A percentile compares a stretch with the other conserved stretches of the same genome.
Conservation (phyloP, 1,284 basidiomycete genomes). For the Ganoderma resinaceum region DNA sequence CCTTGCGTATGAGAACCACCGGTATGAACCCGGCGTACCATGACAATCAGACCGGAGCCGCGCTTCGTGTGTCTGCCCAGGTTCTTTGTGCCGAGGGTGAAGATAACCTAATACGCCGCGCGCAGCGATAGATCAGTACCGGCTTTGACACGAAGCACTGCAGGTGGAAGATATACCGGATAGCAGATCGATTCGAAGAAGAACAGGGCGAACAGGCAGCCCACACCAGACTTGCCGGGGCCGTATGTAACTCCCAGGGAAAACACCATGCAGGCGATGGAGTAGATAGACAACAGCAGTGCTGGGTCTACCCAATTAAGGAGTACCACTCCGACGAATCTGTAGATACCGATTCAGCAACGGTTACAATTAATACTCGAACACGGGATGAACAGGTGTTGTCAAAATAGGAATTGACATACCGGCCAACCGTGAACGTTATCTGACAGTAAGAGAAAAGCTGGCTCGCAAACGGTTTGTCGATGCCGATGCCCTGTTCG, state of each 20-base stretch:
- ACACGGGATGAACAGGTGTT: not conserved
- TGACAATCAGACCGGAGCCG: conserved; percentile 75
- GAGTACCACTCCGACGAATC: conserved; percentile 69
- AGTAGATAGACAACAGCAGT: conserved; percentile 64
- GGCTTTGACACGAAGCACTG: conserved; percentile 2
- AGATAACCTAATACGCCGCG: conserved; percentile 57
- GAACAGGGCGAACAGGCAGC: conserved; percentile 73
- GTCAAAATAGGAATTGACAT: conserved; percentile 27
- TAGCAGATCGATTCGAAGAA: conserved; percentile 83
- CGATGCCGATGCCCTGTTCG: conserved; percentile 68
- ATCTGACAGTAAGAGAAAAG: conserved; percentile 79
- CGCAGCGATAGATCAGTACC: not conserved
- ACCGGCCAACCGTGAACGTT: conserved; percentile 75
- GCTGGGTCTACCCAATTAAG: conserved; percentile 72
- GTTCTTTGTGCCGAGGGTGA: conserved; percentile 75
- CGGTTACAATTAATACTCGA: not conserved
- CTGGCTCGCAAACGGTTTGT: conserved; percentile 59
- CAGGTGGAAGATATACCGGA: conserved; percentile 49
- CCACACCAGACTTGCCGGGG: conserved; percentile 63
- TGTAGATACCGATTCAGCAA: conserved; percentile 29
- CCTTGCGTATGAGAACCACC: conserved; percentile 1
- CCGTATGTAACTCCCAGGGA: conserved; percentile 60
- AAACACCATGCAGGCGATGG: conserved; percentile 59
- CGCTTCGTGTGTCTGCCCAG: conserved; percentile 75
- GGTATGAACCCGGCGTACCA: conserved; percentile 42